These are phyloP conservation scores for Naegleria gruberi DNA, from an alignment of 208 protist genomes.

Conservation along the genomic window DNA sequence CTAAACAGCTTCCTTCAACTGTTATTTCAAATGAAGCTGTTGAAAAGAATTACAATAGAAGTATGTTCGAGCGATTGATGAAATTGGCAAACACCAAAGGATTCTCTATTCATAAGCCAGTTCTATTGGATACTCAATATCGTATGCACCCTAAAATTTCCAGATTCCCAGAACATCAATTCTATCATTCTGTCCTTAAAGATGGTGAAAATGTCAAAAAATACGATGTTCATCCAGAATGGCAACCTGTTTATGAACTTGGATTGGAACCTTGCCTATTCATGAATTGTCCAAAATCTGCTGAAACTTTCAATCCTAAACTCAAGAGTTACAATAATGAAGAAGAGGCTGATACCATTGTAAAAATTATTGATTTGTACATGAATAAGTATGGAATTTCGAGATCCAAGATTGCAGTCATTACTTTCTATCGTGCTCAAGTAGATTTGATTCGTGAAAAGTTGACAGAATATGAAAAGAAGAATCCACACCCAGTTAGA, in stretches of 20 bases:
- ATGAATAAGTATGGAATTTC: background rate
- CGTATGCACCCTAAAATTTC: conserved; percentile 33
- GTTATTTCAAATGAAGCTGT: background rate
- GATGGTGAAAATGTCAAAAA: conserved; percentile 20
- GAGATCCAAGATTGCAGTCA: background rate
- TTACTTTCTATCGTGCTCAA: conserved; percentile 9
- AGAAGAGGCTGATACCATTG: background rate
- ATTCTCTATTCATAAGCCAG: background rate
- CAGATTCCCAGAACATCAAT: background rate
- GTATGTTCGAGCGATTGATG: background rate
- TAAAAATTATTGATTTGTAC: background rate
- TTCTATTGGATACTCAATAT: conserved; percentile 33
- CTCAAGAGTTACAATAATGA: conserved; percentile 1
- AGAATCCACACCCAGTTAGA: background rate
- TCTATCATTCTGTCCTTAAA: conserved; percentile 27
- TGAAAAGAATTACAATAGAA: background rate
- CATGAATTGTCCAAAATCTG: background rate
- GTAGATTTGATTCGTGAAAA: background rate
- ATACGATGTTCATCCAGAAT: conserved; percentile 4
- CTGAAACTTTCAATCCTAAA: background rate
- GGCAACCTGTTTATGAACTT: background rate
- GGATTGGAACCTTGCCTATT: background rate
- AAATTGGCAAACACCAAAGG: background rate
- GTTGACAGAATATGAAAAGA: background rate
- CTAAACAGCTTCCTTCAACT: background rate